Evolutionary conservation across 139 green algal genomes (phyloP), one percentile per base, ranked within the genome.

Genomic region (Nannochloris sp.): DNA sequence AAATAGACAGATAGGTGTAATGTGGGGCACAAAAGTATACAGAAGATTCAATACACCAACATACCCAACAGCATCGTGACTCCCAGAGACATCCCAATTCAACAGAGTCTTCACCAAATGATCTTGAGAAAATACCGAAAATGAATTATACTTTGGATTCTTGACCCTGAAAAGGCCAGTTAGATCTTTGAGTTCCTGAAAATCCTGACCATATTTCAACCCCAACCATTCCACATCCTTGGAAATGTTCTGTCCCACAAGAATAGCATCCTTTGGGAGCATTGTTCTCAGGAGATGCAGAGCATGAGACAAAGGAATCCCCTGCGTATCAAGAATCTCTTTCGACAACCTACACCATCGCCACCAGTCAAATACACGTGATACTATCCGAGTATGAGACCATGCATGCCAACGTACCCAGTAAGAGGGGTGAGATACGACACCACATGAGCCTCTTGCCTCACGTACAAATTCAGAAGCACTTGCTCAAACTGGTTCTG

Each of bases 361-460:
- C 23, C 23, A 59, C 5, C 23, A 59, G 48, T 20, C 48, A 37
- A 56, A 30, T 59, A 30, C 23, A 59, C 17, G 50, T 30, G 40
- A 44, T 29, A 48, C 9, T 6, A 9, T 11, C 20, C 6, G 16
- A 53, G 6, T 53, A 5, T 26, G 9, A 53, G n/a, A 53, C 46
- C 16, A 40, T 40, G 33, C n/a, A 23, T 23, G n/a, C 6, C n/a
- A 36, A 26, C 53, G 4, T 45, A 79, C 67, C 86, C 84, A 3
- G 89, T 96, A 8, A 97, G 68, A 2, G 85, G 79, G 8, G 83
- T 91, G 0, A 97, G 70, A 68, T 94, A 95, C 0, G 84, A 93
- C 4, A 85, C 74, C 0, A 97, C 81, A 0, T 79, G 68, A 30
- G 67, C 8, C 1, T 77, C 50, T 16, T 82, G 87, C 59, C 78